Base-by-base conservation (phyloP, 2,329 filamentous ascomycete species). In the Colletotrichum tofieldiae region DNA sequence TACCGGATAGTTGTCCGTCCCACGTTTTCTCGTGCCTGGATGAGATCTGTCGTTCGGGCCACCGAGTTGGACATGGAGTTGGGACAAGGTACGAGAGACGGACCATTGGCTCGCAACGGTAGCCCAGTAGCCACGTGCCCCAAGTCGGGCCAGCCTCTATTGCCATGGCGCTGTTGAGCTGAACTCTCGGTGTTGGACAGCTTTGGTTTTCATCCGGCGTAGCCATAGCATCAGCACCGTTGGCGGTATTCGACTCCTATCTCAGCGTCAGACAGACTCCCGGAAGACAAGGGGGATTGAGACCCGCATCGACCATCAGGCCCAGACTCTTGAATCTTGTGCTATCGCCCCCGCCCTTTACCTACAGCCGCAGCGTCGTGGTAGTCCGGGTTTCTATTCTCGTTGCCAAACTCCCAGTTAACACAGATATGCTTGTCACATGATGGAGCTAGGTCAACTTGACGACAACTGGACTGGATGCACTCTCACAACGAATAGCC, bases 21-120 rank as follows among this genome's bases (percentile, higher is more conserved):
- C 70, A 72, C 55, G 70, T 72, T 72, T 71, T 58, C 35, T 55
- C 41, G 7, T 71, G 43, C 47, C 23, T 60, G 20, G 60, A 61
- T 35, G 60, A 59, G 66, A 70, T 51, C 45, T 59, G 32, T 59
- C 45, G 39, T 35, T 32, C n/a, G 23, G 26, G 26, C 26, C 11
- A 59, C 18, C 9, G 23, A 12, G 45, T 37, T n/a, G n/a, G 26
- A 35, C 11, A 59, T 16, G 14, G 23, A 8, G 45, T 37, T n/a
- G n/a, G 41, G 39, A 26, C 26, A 16, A 41, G 11, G 54, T 26
- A n/a, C 23, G 41, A 60, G 51, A 68, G 45, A 55, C 20, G 58
- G 58, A 35, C 68, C 37, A 20, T 51, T 49, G 35, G 43, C 12
- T n/a, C 51, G 29, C 18, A 35, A 54, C 35, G 41, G 29, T 20